Percentiles rank a stretch among this genome's conserved stretches.
phyloP scores from a whole-genome alignment of 495 filamentous ascomycete genomes.

The Penicillium pulvis region DNA sequence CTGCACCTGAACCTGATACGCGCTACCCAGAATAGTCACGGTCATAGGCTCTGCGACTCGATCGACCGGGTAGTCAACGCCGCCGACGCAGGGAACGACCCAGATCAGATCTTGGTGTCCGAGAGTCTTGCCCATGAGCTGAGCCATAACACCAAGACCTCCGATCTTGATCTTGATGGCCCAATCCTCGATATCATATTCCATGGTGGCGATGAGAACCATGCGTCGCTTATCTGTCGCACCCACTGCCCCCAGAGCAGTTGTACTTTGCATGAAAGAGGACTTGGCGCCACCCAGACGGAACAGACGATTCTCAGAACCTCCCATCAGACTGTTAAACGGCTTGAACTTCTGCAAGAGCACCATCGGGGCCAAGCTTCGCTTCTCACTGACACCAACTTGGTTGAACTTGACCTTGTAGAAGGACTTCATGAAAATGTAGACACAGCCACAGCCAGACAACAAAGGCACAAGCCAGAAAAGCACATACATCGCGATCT shows the following conservation, averaged over 20 bases:
- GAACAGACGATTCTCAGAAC: slow-evolving; percentile 6
- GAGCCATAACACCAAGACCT: slow-evolving; percentile 69
- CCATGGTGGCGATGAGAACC: slow-evolving; percentile 70
- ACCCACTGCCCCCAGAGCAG: slow-evolving; percentile 40
- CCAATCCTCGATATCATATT: slow-evolving; percentile 75
- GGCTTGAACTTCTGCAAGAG: slow-evolving; percentile 37
- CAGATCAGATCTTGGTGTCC: slow-evolving; percentile 69
- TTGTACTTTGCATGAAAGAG: slow-evolving; percentile 46
- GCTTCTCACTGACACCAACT: slow-evolving; percentile 57
- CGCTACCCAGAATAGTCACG: slow-evolving; percentile 62
- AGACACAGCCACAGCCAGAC: slow-evolving; percentile 53
- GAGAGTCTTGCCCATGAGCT: slow-evolving; percentile 70
- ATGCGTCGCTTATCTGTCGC: slow-evolving; percentile 47
- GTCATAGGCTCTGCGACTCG: slow-evolving; percentile 61
- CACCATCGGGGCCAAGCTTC: slow-evolving; percentile 37
- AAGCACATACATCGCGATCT: slow-evolving; percentile 59
- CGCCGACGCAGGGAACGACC: slow-evolving; percentile 73
- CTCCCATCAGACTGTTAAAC: slow-evolving; percentile 13
- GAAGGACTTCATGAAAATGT: slow-evolving; percentile 66
- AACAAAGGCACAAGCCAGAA: slow-evolving; percentile 56
- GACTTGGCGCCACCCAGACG: slow-evolving; percentile 40
- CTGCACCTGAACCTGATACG: slow-evolving; percentile 66
- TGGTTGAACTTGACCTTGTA: slow-evolving; percentile 75
- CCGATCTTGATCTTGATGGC: slow-evolving; percentile 75
- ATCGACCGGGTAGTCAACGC: slow-evolving; percentile 65